Conservation (phyloP, 805 yeast genomes). For the Myxozyma udenii region DNA sequence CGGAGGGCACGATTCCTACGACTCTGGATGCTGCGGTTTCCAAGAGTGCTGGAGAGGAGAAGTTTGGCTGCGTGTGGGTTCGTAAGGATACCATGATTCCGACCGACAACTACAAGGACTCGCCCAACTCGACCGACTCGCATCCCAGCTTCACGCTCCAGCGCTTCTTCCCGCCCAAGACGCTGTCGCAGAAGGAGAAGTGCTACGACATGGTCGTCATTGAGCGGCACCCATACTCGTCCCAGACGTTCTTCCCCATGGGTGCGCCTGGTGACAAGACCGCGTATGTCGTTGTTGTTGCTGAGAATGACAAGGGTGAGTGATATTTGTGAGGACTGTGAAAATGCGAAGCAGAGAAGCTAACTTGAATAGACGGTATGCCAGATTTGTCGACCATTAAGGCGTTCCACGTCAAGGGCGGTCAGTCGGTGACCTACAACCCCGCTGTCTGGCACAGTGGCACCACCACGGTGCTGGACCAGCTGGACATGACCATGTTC, state of each 20-base stretch:
- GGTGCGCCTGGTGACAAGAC: slow-evolving; percentile 53
- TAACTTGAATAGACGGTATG: slow-evolving; percentile 40
- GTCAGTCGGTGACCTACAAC: slow-evolving; percentile 72
- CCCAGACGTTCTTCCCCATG: slow-evolving; percentile 92
- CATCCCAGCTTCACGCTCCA: slow-evolving; percentile 78
- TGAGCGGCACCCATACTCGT: slow-evolving; percentile 84
- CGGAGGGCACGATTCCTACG: slow-evolving; percentile 62
- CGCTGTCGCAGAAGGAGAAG: slow-evolving; percentile 36
- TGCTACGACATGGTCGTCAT: slow-evolving; percentile 59
- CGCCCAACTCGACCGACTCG: slow-evolving; percentile 49
- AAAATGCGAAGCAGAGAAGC: neutral
- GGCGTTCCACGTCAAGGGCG: slow-evolving; percentile 75
- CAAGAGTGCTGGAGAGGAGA: neutral
- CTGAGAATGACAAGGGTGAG: slow-evolving; percentile 45
- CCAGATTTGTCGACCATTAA: slow-evolving; percentile 60
- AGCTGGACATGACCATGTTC: slow-evolving; percentile 22
- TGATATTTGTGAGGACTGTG: slow-evolving; percentile 35
- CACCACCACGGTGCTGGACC: slow-evolving; percentile 12
- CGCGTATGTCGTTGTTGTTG: slow-evolving; percentile 79
- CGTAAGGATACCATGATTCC: slow-evolving; percentile 68
- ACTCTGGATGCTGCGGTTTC: slow-evolving; percentile 61
- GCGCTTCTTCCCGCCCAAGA: slow-evolving; percentile 71
- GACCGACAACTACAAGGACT: slow-evolving; percentile 48
- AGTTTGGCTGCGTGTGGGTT: slow-evolving; percentile 77
- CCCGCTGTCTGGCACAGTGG: slow-evolving; percentile 25